Percentiles rank a stretch among this genome's conserved stretches.
Conservation (phyloP, 1,139 yeast genomes). For the Yamadazyma spencermartinsiae region DNA sequence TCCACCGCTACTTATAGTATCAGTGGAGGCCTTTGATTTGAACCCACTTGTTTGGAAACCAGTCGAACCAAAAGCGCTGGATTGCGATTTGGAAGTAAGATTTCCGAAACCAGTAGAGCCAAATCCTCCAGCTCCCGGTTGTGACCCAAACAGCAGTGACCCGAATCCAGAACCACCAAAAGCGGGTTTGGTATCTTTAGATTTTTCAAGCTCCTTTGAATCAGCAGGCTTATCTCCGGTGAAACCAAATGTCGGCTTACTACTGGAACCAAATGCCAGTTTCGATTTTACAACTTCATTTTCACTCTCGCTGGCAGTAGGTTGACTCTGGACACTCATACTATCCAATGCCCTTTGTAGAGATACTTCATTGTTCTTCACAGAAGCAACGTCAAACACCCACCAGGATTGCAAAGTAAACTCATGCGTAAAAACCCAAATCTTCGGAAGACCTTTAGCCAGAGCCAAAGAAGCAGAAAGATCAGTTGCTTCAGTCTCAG, state of each 20-base stretch:
- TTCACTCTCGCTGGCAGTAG: conserved; percentile 1
- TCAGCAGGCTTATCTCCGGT: conserved; percentile 16
- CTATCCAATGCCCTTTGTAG: conserved; percentile 16
- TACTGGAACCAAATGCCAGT: conserved; percentile 6
- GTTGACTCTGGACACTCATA: too few relatives aligned
- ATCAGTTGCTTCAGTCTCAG: conserved; percentile 37
- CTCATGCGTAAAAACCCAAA: conserved; percentile 61
- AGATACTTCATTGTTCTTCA: conserved; percentile 30
- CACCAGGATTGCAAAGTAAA: conserved; percentile 69
- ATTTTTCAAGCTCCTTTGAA: background rate
- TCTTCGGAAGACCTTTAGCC: conserved; percentile 56
- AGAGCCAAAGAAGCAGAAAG: conserved; percentile 62
- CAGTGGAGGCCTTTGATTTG: conserved; percentile 5
- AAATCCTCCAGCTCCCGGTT: conserved; percentile 2
- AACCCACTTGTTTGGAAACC: background rate
- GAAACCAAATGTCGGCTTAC: conserved; percentile 9
- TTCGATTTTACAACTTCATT: conserved; percentile 1
- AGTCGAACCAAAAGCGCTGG: conserved; percentile 3
- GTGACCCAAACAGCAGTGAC: background rate
- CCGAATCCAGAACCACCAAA: conserved; percentile 15
- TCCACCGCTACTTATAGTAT: conserved; percentile 1
- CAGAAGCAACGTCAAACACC: conserved; percentile 52
- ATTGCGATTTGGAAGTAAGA: background rate
- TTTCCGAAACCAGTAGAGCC: conserved; percentile 9
- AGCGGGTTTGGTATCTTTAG: conserved; percentile 5